Percentiles rank a stretch among this genome's conserved stretches.
These are phyloP conservation scores for Begonia masoniana DNA, from an alignment of 306 rosid species.

Conservation along the genomic window DNA sequence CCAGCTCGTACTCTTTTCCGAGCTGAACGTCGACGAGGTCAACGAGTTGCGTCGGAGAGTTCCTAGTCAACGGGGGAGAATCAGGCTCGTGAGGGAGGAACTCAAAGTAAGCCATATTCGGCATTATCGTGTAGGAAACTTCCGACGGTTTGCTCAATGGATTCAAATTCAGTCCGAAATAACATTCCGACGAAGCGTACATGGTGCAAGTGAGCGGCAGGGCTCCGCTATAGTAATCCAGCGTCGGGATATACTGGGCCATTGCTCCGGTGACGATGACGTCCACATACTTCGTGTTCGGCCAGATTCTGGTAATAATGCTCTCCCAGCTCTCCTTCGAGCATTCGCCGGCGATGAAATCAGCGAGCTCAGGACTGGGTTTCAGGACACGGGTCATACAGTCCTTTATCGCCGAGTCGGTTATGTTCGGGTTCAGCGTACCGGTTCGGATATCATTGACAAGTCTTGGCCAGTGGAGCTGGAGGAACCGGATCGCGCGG, in stretches of 20 bases:
- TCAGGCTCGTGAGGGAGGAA: constrained; percentile 23
- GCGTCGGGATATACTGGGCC: constrained; percentile 43
- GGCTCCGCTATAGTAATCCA: constrained; percentile 38
- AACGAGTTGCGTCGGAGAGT: constrained; percentile 14
- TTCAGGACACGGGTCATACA: constrained; percentile 25
- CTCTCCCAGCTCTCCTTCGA: constrained; percentile 31
- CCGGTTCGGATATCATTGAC: constrained; percentile 32
- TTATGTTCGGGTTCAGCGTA: constrained; percentile 17
- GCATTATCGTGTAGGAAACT: constrained; percentile 39
- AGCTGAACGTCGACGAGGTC: constrained; percentile 53
- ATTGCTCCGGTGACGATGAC: constrained; percentile 54
- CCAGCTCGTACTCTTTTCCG: constrained; percentile 53
- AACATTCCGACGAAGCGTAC: constrained; percentile 58
- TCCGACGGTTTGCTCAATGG: constrained; percentile 38
- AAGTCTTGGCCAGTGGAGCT: constrained; percentile 32
- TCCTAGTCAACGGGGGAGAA: too few species aligned
- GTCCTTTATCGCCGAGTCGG: constrained; percentile 22
- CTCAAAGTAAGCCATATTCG: constrained; percentile 57
- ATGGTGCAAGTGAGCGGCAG: constrained; percentile 41
- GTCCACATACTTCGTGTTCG: constrained; percentile 44
- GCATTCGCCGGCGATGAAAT: constrained; percentile 34
- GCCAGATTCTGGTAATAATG: constrained; percentile 44
- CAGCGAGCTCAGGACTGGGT: constrained; percentile 34
- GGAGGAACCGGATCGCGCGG: constrained; percentile 38
- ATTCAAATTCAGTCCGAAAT: constrained; percentile 47